Evolutionary conservation across 2,329 filamentous ascomycete species (phyloP).

Genomic region (Chrysoporthe puriensis): DNA sequence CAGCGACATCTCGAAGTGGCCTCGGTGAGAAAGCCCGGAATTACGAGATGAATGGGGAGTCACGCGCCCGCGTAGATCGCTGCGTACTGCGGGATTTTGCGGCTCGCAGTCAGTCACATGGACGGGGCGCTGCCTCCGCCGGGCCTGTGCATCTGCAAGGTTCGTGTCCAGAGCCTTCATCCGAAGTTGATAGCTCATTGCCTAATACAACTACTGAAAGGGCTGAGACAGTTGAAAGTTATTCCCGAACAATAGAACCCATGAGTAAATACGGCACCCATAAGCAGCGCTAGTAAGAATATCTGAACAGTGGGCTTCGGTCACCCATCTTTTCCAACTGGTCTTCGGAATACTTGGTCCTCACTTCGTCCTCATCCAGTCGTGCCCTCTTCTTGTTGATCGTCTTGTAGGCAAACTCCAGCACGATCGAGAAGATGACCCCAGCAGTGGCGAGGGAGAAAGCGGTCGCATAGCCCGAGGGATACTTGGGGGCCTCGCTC

Average conservation of each 20-base stretch:
- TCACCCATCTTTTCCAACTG: slow-evolving; percentile 46
- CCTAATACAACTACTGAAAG: too few species aligned
- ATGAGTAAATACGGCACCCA: neutral
- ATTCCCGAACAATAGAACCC: neutral
- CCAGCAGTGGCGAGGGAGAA: slow-evolving; percentile 37
- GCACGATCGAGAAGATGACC: slow-evolving; percentile 36
- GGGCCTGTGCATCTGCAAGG: too few species aligned
- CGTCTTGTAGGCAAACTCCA: slow-evolving; percentile 37
- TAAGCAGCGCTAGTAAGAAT: slow-evolving; percentile 27
- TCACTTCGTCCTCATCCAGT: slow-evolving; percentile 33
- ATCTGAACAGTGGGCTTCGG: slow-evolving; percentile 46
- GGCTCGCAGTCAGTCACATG: too few species aligned
- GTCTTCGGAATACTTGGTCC: slow-evolving; percentile 43
- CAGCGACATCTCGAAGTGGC: too few species aligned
- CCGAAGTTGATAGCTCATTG: too few species aligned
- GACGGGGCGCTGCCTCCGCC: too few species aligned
- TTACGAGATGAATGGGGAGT: too few species aligned
- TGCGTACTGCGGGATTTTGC: too few species aligned
- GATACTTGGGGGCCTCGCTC: slow-evolving; percentile 39
- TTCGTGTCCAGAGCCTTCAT: too few species aligned
- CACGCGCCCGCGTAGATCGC: too few species aligned
- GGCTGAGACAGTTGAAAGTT: too few species aligned
- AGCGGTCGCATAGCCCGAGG: slow-evolving; percentile 40
- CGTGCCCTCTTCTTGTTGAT: slow-evolving; percentile 35
- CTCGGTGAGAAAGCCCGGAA: too few species aligned